Evolutionary conservation across 352 stramenopile species (phyloP).

Genomic region (Plasmopara muralis): DNA sequence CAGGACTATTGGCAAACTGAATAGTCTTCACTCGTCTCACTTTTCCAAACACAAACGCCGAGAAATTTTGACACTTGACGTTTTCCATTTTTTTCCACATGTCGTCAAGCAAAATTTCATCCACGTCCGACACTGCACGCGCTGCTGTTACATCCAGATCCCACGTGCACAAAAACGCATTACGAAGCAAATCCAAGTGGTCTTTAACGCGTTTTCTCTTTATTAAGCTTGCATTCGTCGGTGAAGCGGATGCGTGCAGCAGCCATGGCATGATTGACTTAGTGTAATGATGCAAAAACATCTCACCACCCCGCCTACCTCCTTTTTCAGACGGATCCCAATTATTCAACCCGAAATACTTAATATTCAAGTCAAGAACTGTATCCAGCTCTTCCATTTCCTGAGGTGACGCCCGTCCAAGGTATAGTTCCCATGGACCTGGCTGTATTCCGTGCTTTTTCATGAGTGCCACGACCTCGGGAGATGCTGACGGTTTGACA

Average conservation of each 20-base stretch:
- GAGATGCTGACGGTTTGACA: conserved; percentile 49
- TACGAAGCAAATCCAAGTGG: conserved; percentile 51
- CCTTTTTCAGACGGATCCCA: conserved; percentile 69
- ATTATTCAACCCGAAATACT: conserved; percentile 73
- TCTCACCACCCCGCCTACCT: conserved; percentile 55
- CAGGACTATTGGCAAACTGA: conserved; percentile 55
- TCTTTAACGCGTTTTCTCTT: conserved; percentile 60
- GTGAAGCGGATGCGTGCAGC: conserved; percentile 48
- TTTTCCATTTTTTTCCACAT: conserved; percentile 82
- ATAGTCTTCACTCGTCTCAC: conserved; percentile 59
- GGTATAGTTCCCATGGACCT: conserved; percentile 75
- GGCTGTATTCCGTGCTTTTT: conserved; percentile 66
- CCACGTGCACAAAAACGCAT: conserved; percentile 81
- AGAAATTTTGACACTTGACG: conserved; percentile 56
- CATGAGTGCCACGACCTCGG: conserved; percentile 74
- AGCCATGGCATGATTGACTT: conserved; percentile 73
- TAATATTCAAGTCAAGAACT: conserved; percentile 60
- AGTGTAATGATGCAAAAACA: conserved; percentile 81
- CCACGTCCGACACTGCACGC: conserved; percentile 68
- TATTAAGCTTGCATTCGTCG: conserved; percentile 32
- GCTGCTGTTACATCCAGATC: conserved; percentile 63
- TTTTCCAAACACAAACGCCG: conserved; percentile 68
- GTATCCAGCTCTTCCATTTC: conserved; percentile 70
- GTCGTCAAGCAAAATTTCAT: conserved; percentile 66
- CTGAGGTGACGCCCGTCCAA: conserved; percentile 50